Conservation (phyloP, 495 filamentous ascomycete species). For the Tuber magnatum region DNA sequence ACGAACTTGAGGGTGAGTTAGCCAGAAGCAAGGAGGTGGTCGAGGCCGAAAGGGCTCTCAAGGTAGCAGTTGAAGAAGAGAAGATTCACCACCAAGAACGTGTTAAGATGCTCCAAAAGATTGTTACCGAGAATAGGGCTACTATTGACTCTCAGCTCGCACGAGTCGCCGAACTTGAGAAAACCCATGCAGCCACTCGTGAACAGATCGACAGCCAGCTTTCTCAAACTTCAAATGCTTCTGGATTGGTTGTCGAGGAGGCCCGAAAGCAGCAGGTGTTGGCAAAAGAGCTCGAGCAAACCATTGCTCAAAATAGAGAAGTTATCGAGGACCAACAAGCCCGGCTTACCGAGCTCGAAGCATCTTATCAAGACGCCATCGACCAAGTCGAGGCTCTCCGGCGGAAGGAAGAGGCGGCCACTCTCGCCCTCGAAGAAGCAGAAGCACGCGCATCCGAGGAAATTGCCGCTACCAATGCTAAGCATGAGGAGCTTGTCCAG, state of each 20-base stretch:
- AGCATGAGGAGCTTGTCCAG: slow-evolving; percentile 29
- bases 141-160: slow-evolving; percentile 57
- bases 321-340: slow-evolving; percentile 37
- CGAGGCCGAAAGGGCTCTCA: slow-evolving; percentile 34
- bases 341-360: slow-evolving; percentile 35
- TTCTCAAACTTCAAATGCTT: slow-evolving; percentile 28
- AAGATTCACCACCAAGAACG: slow-evolving; percentile 56
- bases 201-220: slow-evolving; percentile 50
- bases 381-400: slow-evolving; percentile 43
- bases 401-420: slow-evolving; percentile 45
- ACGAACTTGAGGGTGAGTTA: slow-evolving; percentile 58
- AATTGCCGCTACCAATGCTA: slow-evolving; percentile 17
- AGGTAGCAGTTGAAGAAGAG: slow-evolving; percentile 48
- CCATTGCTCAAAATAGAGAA: slow-evolving; percentile 36
- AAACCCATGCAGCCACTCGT: slow-evolving; percentile 54
- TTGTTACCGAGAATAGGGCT: slow-evolving; percentile 72
- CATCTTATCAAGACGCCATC: slow-evolving; percentile 39
- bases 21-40: slow-evolving; percentile 43
- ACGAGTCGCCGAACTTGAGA: slow-evolving; percentile 60
- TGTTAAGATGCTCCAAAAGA: slow-evolving; percentile 59
- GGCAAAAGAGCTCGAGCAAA: slow-evolving; percentile 25
- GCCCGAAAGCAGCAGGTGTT: slow-evolving; percentile 20
- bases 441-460: slow-evolving; percentile 30
- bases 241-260: slow-evolving; percentile 22
- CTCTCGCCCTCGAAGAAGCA: slow-evolving; percentile 29